A percentile compares a stretch with the other conserved stretches of the same genome.
phyloP scores from a whole-genome alignment of 352 stramenopile species.

The Elongisporangium prolatum region DNA sequence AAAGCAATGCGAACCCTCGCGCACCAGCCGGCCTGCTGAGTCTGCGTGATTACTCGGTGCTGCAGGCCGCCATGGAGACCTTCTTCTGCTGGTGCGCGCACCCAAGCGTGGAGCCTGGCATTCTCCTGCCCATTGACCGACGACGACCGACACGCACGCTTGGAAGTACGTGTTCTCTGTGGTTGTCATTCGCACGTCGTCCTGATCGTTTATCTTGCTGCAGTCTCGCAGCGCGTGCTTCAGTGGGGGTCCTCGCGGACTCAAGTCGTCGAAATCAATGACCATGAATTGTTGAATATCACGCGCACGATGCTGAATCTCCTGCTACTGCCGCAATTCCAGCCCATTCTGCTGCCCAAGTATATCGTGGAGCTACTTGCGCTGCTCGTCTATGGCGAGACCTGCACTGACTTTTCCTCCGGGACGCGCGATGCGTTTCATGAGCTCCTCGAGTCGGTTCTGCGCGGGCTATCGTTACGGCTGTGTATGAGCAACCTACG shows the following conservation, averaged over 20 bases:
- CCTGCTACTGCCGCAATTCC: conserved; percentile 65
- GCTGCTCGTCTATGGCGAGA: conserved; percentile 55
- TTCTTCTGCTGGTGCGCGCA: conserved; percentile 68
- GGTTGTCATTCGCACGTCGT: not conserved
- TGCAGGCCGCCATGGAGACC: conserved; percentile 75
- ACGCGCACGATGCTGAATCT: conserved; percentile 49
- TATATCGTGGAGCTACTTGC: conserved; percentile 74
- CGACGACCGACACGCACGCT: conserved; percentile 76
- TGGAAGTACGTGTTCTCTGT: conserved; percentile 38
- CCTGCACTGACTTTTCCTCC: conserved; percentile 4
- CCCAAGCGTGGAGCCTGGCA: conserved; percentile 39
- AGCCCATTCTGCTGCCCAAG: conserved; percentile 73
- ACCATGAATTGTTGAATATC: conserved; percentile 32
- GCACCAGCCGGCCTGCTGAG: conserved; percentile 69
- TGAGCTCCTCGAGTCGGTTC: conserved; percentile 29
- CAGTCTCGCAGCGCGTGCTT: conserved; percentile 56
- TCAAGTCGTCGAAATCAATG: conserved; percentile 5
- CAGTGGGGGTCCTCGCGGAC: conserved; percentile 25
- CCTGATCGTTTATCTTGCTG: conserved; percentile 2
- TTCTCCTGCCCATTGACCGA: conserved; percentile 56
- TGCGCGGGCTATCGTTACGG: conserved; percentile 52
- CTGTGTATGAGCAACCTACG: conserved; percentile 75
- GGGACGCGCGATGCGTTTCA: conserved; percentile 31
- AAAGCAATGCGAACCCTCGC: conserved; percentile 20
- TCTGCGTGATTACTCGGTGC: conserved; percentile 77